phyloP scores from a whole-genome alignment of 805 yeast genomes.

The Candida chilensis region DNA sequence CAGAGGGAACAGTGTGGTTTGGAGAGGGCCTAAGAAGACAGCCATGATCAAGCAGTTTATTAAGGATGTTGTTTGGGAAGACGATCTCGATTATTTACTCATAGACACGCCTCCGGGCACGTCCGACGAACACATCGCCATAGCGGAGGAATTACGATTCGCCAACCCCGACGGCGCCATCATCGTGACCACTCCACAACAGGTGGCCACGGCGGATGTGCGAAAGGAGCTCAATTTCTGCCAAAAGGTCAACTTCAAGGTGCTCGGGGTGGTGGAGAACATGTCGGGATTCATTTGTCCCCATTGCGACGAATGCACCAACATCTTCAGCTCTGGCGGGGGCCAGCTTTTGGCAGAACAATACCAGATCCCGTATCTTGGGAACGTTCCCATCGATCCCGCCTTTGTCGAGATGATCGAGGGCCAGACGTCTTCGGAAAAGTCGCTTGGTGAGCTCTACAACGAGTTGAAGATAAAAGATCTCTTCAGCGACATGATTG shows the following conservation, averaged over 20 bases:
- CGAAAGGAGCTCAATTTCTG: slow-evolving; percentile 91
- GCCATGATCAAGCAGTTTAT: slow-evolving; percentile 95
- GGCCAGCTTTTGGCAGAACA: slow-evolving; percentile 65
- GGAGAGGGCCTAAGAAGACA: slow-evolving; percentile 98
- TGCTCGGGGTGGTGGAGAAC: slow-evolving; percentile 86
- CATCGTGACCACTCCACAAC: slow-evolving; percentile 94
- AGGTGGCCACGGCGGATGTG: slow-evolving; percentile 89
- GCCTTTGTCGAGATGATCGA: slow-evolving; percentile 85
- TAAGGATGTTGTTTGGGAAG: slow-evolving; percentile 87
- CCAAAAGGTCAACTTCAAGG: slow-evolving; percentile 67
- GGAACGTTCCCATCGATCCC: slow-evolving; percentile 91
- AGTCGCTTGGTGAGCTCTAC: slow-evolving; percentile 21
- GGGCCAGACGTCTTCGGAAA: slow-evolving; percentile 31
- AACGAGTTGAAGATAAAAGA: slow-evolving; percentile 23
- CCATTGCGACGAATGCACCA: slow-evolving; percentile 82
- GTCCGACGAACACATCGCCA: slow-evolving; percentile 94
- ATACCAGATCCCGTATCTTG: slow-evolving; percentile 60
- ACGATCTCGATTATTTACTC: slow-evolving; percentile 60
- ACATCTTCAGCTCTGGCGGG: slow-evolving; percentile 91
- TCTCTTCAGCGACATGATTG: slow-evolving; percentile 37
- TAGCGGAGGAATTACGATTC: slow-evolving; percentile 79
- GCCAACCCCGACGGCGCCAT: slow-evolving; percentile 85
- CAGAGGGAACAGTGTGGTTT: slow-evolving; percentile 85
- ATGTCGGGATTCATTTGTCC: slow-evolving; percentile 98
- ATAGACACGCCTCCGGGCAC: slow-evolving; percentile 99